A percentile compares a stretch with the other conserved stretches of the same genome.
Conservation (phyloP, 371 early-diverging fungal species). For the Saksenaea oblongispora region DNA sequence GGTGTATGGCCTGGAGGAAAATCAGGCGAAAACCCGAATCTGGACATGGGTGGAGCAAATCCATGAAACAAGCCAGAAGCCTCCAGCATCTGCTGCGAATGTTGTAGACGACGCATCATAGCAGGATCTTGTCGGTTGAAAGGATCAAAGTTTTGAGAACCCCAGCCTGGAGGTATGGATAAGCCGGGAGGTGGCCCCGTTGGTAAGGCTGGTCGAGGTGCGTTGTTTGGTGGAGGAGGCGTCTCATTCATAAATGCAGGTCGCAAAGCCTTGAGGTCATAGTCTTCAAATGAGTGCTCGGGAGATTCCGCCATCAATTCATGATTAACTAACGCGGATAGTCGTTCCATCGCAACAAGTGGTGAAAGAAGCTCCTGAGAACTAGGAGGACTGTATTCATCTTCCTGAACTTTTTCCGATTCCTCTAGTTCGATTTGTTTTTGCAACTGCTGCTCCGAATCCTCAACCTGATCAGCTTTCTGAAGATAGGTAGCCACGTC, state of each 20-base stretch:
- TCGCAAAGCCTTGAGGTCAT: conserved; percentile 8
- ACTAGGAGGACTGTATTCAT: not conserved
- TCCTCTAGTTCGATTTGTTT: conserved; percentile 2
- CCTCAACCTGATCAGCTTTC: conserved; percentile 7
- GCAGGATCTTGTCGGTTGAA: conserved; percentile 48
- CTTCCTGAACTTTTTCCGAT: conserved; percentile 27
- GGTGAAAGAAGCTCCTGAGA: conserved; percentile 14
- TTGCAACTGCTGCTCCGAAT: not conserved
- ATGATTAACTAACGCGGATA: conserved; percentile 29
- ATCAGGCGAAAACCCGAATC: conserved; percentile 12
- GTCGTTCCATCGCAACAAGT: conserved; percentile 35
- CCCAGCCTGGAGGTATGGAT: conserved; percentile 33
- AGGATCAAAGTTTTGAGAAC: conserved; percentile 39
- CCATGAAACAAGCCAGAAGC: conserved; percentile 46
- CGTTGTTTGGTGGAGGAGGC: conserved; percentile 20
- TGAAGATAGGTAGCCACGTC: conserved; percentile 19
- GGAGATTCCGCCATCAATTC: conserved; percentile 23
- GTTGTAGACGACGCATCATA: conserved; percentile 46
- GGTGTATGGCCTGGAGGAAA: conserved; percentile 17
- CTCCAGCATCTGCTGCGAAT: conserved; percentile 54
- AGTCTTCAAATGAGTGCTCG: conserved; percentile 12
- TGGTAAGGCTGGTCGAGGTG: conserved; percentile 14
- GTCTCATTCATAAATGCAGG: conserved; percentile 7
- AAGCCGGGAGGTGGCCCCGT: conserved; percentile 29
- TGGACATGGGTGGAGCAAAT: conserved; percentile 16